Conservation (phyloP, 2,329 filamentous ascomycete genomes). For the Setomelanomma holmii region DNA sequence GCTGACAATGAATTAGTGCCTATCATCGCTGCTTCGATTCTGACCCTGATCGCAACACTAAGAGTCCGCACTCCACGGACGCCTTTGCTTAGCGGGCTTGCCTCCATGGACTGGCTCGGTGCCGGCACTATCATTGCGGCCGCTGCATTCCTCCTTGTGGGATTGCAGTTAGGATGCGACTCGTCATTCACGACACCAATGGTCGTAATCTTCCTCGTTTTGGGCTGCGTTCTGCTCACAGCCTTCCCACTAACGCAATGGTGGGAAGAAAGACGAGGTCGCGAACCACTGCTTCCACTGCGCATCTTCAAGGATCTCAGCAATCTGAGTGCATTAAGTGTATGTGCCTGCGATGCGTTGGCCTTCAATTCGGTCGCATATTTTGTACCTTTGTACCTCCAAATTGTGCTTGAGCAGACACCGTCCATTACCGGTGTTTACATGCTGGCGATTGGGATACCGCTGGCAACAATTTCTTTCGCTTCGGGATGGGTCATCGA, state of each 20-base stretch:
- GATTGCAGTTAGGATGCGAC: conserved; percentile 60
- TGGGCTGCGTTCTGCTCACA: conserved; percentile 54
- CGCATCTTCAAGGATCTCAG: conserved; percentile 65
- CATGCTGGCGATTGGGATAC: conserved; percentile 64
- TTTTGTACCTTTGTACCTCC: conserved; percentile 78
- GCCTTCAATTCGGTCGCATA: conserved; percentile 72
- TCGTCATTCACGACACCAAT: conserved; percentile 57
- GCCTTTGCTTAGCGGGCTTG: conserved; percentile 53
- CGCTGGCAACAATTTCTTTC: conserved; percentile 56
- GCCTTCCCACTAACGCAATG: conserved; percentile 68
- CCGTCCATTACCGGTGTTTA: conserved; percentile 66
- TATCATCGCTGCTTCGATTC: conserved; percentile 57
- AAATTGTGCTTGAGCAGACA: conserved; percentile 67
- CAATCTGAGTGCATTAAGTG: conserved; percentile 63
- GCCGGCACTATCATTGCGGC: conserved; percentile 57
- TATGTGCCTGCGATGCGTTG: conserved; percentile 59
- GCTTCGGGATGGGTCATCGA: conserved; percentile 55
- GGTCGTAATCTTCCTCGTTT: conserved; percentile 60
- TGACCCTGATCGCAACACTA: conserved; percentile 59
- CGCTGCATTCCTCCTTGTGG: conserved; percentile 59
- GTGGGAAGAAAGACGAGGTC: conserved; percentile 64
- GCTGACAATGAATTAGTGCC: conserved; percentile 52
- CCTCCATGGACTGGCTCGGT: conserved; percentile 62
- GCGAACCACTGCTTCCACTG: conserved; percentile 74
- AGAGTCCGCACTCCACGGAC: conserved; percentile 62